Evolutionary conservation across 2,329 filamentous ascomycete genomes (phyloP).

Genomic region (Bipolaris cookei): DNA sequence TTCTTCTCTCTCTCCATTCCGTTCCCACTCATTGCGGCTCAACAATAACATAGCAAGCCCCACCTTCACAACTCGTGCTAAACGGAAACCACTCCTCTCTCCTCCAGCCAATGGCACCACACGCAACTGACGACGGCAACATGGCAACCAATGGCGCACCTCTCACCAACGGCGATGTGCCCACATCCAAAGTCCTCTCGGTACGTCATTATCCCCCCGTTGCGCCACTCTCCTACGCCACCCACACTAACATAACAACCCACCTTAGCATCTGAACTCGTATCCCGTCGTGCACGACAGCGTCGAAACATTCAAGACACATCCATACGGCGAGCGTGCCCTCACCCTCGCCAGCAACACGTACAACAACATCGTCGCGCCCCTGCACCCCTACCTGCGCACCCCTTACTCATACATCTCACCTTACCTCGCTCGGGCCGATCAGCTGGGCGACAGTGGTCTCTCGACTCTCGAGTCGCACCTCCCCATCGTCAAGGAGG

Average conservation of each 20-base stretch:
- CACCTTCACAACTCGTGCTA: neutral
- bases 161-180: constrained; percentile 51
- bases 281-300: constrained; percentile 85
- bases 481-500: constrained; percentile 57
- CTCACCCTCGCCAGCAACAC: constrained; percentile 75
- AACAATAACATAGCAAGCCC: neutral
- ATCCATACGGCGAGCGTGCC: constrained; percentile 83
- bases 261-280: constrained; percentile 74
- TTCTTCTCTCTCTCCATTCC: constrained; percentile 17
- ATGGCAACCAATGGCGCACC: constrained; percentile 40
- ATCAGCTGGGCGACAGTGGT: constrained; percentile 56
- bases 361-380: constrained; percentile 78
- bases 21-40: constrained; percentile 1
- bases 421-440: constrained; percentile 84
- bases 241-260: neutral
- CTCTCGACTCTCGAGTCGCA: constrained; percentile 47
- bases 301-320: constrained; percentile 77
- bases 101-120: constrained; percentile 37
- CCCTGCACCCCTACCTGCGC: constrained; percentile 77
- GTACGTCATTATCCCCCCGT: constrained; percentile 35
- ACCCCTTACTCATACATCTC: constrained; percentile 82
- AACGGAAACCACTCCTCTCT: neutral
- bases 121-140: constrained; percentile 43
- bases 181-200: constrained; percentile 48
- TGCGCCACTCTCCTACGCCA: neutral